Conservation (phyloP, 1,284 basidiomycete genomes). For the Sutorius eximius region DNA sequence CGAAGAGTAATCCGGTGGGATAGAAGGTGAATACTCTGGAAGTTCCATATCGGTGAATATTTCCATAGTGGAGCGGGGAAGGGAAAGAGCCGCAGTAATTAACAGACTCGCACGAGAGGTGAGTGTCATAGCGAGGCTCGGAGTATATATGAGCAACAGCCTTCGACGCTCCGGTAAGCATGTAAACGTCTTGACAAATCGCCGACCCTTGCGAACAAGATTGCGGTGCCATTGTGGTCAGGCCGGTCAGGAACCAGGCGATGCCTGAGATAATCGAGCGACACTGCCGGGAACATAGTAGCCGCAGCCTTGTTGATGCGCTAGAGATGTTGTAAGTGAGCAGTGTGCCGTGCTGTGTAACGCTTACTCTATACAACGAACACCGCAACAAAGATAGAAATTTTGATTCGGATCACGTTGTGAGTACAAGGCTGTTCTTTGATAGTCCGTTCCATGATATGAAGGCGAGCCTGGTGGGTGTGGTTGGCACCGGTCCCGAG, state of each 20-base stretch:
- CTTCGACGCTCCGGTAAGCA: constrained; percentile 5
- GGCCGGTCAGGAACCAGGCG: constrained; percentile 11
- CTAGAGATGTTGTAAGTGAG: background rate
- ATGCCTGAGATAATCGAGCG: constrained; percentile 17
- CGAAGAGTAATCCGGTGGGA: constrained; percentile 37
- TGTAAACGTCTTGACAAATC: constrained; percentile 10
- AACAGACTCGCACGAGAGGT: background rate
- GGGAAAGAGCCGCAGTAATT: constrained; percentile 4
- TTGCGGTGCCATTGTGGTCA: constrained; percentile 14
- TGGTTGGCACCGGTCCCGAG: background rate
- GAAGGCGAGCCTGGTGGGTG: background rate
- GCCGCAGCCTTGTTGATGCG: constrained; percentile 8
- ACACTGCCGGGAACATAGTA: constrained; percentile 11
- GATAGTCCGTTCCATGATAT: background rate
- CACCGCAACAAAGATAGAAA: background rate
- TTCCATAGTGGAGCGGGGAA: constrained; percentile 17
- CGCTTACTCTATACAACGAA: background rate
- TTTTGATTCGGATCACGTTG: constrained; percentile 3
- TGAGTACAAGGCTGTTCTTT: background rate
- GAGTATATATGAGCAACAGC: constrained; percentile 27
- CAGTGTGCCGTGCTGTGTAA: constrained; percentile 10
- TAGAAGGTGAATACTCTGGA: constrained; percentile 32
- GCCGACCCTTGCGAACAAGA: constrained; percentile 2
- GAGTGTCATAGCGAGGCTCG: background rate
- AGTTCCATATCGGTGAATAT: constrained; percentile 16